Evolutionary conservation across 2,329 filamentous ascomycete species (phyloP), one percentile per base, ranked within the genome.

Genomic region (Cytospora chrysosperma): DNA sequence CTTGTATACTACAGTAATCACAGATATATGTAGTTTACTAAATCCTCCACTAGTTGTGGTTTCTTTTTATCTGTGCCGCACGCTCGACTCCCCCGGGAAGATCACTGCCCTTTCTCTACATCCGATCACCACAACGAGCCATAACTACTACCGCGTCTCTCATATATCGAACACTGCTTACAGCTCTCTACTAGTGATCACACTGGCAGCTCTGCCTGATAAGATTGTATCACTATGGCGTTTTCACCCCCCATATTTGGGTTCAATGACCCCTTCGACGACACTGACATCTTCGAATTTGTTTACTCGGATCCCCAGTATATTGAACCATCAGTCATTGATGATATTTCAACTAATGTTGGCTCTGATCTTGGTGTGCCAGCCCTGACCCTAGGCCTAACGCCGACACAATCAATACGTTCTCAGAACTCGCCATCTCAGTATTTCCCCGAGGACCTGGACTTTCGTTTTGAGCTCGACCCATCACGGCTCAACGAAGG

Each of bases 301-400:
- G 3, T 27, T 10, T n/a, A 56, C 3, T 50, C 21, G 21, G 10
- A n/a, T n/a, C 51, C 52, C 15, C 37, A 34, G n/a, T 55, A 61
- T 32, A 26, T 50, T 12, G 51, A 47, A 55, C 40, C 37, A 17
- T 55, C 59, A 5, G 7, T 34, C 59, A n/a, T 28, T 19, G 59
- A 61, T 32, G 51, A 61, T 40, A 24, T 34, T 4, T 61, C 59
- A 24, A 61, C 52, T 19, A 55, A 26, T 26, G 27, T 61, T 37
- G 59, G 37, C 40, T 61, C 59, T 6, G 59, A 61, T 43, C 15
- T 21, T 19, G 28, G 54, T 37, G 51, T 30, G 17, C 59, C 59
- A 50, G 50, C 59, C 13, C 17, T 61, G 51, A 61, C 59, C 5
- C 17, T 24, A 4, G 51, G 51, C 5, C 51, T n/a, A 50, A 55